Percentiles rank a stretch among this genome's conserved stretches.
Conservation (phyloP, 2,329 filamentous ascomycete species). For the Phaeosphaeria sp. region DNA sequence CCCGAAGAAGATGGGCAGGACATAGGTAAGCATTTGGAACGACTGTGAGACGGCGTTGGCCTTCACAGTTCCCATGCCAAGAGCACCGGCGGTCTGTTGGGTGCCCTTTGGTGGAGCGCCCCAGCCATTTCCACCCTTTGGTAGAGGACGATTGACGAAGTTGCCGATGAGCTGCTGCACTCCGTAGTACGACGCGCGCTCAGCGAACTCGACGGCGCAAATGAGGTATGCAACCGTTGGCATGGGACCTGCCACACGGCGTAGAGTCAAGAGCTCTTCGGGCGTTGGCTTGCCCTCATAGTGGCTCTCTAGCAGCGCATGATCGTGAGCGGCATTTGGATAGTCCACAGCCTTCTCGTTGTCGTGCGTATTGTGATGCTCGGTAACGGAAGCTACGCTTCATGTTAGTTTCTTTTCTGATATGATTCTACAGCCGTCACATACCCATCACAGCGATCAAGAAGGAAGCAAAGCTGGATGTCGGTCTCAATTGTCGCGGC, state of each 20-base stretch:
- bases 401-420: background rate
- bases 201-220: slow-evolving; percentile 4
- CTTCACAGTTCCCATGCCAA: slow-evolving; percentile 4
- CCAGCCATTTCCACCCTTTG: slow-evolving; percentile 3
- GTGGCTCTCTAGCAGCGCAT: background rate
- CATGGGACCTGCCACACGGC: slow-evolving; percentile 3
- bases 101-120: slow-evolving; percentile 4
- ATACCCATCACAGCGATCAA: slow-evolving; percentile 1
- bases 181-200: slow-evolving; percentile 6
- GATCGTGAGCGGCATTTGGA: slow-evolving; percentile 1
- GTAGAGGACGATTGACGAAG: slow-evolving; percentile 4
- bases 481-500: background rate
- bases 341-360: slow-evolving; percentile 4
- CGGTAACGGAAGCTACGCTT: background rate
- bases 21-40: slow-evolving; percentile 2
- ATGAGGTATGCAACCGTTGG: slow-evolving; percentile 2
- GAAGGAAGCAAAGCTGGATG: background rate
- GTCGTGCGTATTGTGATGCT: background rate
- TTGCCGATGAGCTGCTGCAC: slow-evolving; percentile 4
- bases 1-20: slow-evolving; percentile 2
- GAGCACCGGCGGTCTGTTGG: slow-evolving; percentile 5
- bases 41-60: slow-evolving; percentile 5
- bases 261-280: slow-evolving; percentile 2
- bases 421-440: background rate
- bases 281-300: slow-evolving; percentile 6